phyloP scores from a whole-genome alignment of 169 alveolate species.

The Eimeria maxima region DNA sequence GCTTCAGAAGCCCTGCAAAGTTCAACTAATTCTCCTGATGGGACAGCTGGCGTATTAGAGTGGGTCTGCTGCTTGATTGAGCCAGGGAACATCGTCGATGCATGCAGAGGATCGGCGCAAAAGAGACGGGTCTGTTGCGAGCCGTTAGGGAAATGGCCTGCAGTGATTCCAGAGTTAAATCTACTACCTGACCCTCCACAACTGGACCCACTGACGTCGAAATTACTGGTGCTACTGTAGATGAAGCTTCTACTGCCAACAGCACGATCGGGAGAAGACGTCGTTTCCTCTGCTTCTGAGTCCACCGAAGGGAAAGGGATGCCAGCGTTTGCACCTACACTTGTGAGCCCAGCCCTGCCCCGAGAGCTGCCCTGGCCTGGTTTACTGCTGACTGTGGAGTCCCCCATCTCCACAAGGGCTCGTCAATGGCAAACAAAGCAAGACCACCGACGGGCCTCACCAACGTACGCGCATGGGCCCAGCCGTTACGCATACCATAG shows the following conservation, averaged over 20 bases:
- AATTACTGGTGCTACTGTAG: background rate
- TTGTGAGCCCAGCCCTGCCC: background rate
- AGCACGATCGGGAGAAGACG: background rate
- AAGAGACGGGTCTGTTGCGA: background rate
- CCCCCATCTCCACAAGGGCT: constrained; percentile 8
- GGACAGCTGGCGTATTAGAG: background rate
- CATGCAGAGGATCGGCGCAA: constrained; percentile 51
- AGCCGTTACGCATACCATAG: background rate
- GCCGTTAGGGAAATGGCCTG: background rate
- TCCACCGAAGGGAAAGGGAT: background rate
- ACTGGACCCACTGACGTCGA: background rate
- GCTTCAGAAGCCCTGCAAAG: background rate
- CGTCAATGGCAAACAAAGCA: background rate
- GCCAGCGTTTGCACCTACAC: background rate
- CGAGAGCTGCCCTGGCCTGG: background rate
- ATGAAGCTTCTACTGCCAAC: background rate
- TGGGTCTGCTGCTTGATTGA: background rate
- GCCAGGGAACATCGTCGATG: background rate
- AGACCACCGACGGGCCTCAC: constrained; percentile 52
- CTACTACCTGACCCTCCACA: background rate
- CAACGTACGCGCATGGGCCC: constrained; percentile 39
- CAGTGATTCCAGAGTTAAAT: background rate
- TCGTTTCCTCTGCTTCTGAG: background rate
- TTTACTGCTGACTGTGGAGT: constrained; percentile 17
- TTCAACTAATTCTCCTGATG: background rate